phyloP scores from a whole-genome alignment of 2,329 filamentous ascomycete genomes.

The Stachybotrys chartarum region DNA sequence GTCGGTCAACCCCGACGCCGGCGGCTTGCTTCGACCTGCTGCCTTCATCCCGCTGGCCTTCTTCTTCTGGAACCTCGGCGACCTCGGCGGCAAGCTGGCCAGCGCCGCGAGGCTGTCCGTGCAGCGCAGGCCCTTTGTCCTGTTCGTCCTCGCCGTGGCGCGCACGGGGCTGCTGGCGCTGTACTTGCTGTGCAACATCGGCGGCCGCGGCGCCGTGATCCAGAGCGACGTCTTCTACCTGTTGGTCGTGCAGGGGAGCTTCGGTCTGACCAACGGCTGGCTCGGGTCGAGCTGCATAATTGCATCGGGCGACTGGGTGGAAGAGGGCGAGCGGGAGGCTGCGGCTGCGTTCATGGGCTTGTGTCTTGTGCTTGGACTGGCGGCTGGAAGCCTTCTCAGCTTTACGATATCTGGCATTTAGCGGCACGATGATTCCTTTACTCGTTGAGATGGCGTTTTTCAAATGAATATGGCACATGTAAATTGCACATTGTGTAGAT shows the following conservation, averaged over 20 bases:
- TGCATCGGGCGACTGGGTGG: constrained; percentile 74
- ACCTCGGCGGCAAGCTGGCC: constrained; percentile 67
- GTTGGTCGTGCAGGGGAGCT: constrained; percentile 71
- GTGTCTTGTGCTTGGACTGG: constrained; percentile 77
- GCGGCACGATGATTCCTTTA: not conserved
- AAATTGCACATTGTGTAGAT: too few relatives aligned
- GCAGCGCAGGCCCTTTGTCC: constrained; percentile 52
- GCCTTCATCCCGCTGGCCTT: constrained; percentile 88
- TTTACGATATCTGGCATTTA: constrained; percentile 59
- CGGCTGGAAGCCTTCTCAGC: constrained; percentile 80
- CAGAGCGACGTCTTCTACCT: constrained; percentile 85
- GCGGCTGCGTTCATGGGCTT: constrained; percentile 92
- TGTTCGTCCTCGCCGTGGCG: constrained; percentile 61
- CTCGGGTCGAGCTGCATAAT: constrained; percentile 88
- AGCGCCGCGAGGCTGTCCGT: constrained; percentile 53
- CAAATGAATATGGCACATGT: too few relatives aligned
- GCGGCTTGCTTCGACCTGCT: constrained; percentile 59
- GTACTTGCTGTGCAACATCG: constrained; percentile 85
- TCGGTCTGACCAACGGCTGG: constrained; percentile 83
- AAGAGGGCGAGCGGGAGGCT: constrained; percentile 75
- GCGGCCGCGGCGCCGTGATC: constrained; percentile 65
- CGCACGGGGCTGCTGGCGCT: constrained; percentile 71
- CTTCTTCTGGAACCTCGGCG: constrained; percentile 88
- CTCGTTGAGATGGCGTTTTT: not conserved
- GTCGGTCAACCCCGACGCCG: constrained; percentile 32